Percentiles rank a stretch among this genome's conserved stretches.
Conservation (phyloP, 73 alveolate genomes). For the Paraurostyla sp. region DNA sequence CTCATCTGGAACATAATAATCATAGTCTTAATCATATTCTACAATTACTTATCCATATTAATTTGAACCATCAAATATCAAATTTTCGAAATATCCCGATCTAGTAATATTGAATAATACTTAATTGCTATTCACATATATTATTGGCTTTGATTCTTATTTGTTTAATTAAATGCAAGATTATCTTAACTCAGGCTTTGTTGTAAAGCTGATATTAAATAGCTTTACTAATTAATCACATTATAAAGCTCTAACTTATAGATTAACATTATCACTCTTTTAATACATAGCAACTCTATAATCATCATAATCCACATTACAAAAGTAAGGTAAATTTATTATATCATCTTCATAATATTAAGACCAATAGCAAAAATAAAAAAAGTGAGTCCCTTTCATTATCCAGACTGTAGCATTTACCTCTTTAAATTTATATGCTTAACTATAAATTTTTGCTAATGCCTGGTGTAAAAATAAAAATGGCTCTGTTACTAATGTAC, state of each 20-base stretch:
- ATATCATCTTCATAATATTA: background rate
- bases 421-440: background rate
- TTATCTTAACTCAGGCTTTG: background rate
- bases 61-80: too few species aligned
- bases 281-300: background rate
- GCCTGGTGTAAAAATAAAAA: background rate
- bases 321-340: background rate
- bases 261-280: background rate
- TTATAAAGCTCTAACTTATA: background rate
- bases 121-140: constrained; percentile 9
- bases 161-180: background rate
- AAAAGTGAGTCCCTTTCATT: background rate
- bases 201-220: background rate
- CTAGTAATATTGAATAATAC: too few species aligned
- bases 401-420: background rate
- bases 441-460: background rate
- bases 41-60: too few species aligned
- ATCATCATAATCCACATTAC: background rate
- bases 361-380: background rate
- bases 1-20: too few species aligned
- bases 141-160: background rate
- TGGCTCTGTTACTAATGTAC: background rate
- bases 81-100: too few species aligned
- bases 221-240: background rate
- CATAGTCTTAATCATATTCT: too few species aligned